phyloP scores from a whole-genome alignment of 176 grass and related monocot genomes.

The Rhynchospora tenuis region DNA sequence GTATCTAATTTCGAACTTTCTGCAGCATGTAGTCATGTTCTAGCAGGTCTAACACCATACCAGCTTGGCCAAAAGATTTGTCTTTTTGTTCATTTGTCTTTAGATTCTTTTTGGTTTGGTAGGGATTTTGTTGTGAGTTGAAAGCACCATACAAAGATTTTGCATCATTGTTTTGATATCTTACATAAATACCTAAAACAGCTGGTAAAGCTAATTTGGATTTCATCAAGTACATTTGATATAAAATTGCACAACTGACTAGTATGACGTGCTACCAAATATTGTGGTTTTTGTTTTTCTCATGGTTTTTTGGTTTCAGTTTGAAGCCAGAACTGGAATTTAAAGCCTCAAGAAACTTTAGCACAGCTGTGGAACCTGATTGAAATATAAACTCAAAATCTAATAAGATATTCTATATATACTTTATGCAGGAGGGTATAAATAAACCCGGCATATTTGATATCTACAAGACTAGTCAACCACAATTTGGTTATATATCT shows the following conservation, averaged over 20 bases:
- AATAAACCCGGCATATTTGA: conserved; percentile 21
- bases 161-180: too few relatives aligned
- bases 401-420: neutral
- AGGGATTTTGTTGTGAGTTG: too few relatives aligned
- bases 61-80: too few relatives aligned
- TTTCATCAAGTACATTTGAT: neutral
- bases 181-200: too few relatives aligned
- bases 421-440: conserved; percentile 15
- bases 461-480: conserved; percentile 22
- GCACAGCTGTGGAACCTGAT: neutral
- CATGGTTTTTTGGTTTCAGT: neutral
- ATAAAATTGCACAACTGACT: too few relatives aligned
- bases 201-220: neutral
- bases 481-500: conserved; percentile 21
- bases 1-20: neutral
- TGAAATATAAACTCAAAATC: neutral
- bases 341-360: neutral
- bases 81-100: neutral
- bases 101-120: neutral
- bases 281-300: neutral
- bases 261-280: neutral
- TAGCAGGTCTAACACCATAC: too few relatives aligned
- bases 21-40: neutral
- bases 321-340: neutral
- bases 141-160: too few relatives aligned